A percentile compares a stretch with the other conserved stretches of the same genome.
Conservation (phyloP, 2,329 filamentous ascomycete genomes). For the Talaromyces albobiverticillius region DNA sequence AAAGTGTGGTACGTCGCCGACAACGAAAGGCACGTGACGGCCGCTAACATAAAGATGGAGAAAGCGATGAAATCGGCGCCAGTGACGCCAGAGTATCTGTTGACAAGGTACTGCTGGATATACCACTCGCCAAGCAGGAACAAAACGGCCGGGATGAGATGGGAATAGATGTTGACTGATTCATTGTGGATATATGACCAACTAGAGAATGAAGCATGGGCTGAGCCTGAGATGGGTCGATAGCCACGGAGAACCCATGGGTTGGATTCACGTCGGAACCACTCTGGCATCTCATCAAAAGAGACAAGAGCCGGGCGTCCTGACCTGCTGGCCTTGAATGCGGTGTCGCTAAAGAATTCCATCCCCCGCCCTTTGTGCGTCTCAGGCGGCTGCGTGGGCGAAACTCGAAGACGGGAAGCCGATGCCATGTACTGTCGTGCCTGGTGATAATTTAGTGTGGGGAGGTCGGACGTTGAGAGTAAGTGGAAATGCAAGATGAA, state of each 20-base stretch:
- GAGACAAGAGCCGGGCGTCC: not conserved
- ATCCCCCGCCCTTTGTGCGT: not conserved
- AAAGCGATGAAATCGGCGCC: not conserved
- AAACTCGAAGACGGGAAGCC: not conserved
- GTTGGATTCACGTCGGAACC: slow-evolving; percentile 16
- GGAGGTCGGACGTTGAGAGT: not conserved
- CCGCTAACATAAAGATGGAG: not conserved
- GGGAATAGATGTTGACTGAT: not conserved
- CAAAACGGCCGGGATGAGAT: not conserved
- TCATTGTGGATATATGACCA: slow-evolving; percentile 2
- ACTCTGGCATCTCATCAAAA: slow-evolving; percentile 1
- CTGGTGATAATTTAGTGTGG: not conserved
- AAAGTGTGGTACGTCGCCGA: slow-evolving; percentile 28
- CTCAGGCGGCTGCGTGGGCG: not conserved
- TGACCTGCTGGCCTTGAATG: not conserved
- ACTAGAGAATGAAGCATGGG: slow-evolving; percentile 19
- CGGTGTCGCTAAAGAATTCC: not conserved
- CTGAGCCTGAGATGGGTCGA: slow-evolving; percentile 24
- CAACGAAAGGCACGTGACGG: slow-evolving; percentile 21
- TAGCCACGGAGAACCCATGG: slow-evolving; percentile 26
- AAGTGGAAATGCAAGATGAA: no score
- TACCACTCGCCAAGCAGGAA: not conserved
- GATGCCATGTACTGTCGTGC: not conserved
- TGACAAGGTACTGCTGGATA: not conserved
- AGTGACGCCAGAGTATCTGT: not conserved